These are phyloP conservation scores for Cercophora scortea DNA, from an alignment of 495 filamentous ascomycete genomes.

Conservation along the genomic window DNA sequence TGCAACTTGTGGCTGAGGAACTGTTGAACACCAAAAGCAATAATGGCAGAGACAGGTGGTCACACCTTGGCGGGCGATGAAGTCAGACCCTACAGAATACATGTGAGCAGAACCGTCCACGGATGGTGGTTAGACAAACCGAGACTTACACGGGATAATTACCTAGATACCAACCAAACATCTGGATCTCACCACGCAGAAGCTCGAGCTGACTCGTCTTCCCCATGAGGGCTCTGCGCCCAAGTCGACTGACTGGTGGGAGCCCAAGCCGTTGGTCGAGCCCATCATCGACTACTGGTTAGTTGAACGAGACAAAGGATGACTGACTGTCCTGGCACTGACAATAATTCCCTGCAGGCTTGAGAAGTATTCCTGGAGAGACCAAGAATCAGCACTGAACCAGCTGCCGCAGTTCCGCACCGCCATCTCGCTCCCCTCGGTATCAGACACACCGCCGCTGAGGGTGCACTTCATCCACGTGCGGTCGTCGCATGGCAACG, in stretches of 20 bases:
- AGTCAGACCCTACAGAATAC: slow-evolving; percentile 42
- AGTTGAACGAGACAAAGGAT: slow-evolving; percentile 8
- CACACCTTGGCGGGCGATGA: slow-evolving; percentile 21
- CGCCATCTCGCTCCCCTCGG: slow-evolving; percentile 28
- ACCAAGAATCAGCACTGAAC: slow-evolving; percentile 48
- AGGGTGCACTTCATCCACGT: slow-evolving; percentile 51
- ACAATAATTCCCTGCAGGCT: slow-evolving; percentile 31
- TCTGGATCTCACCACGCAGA: slow-evolving; percentile 44
- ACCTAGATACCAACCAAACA: slow-evolving; percentile 45
- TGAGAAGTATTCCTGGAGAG: slow-evolving; percentile 54
- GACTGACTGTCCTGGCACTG: not conserved
- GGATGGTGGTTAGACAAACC: slow-evolving; percentile 9
- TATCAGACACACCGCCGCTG: slow-evolving; percentile 16
- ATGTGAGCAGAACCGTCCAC: slow-evolving; percentile 28
- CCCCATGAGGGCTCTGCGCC: slow-evolving; percentile 35
- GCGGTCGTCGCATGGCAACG: slow-evolving; percentile 36
- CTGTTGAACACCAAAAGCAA: not conserved
- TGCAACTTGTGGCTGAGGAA: too few relatives aligned
- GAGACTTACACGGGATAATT: not conserved
- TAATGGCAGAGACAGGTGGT: not conserved
- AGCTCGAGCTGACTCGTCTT: slow-evolving; percentile 47
- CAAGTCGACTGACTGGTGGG: slow-evolving; percentile 36
- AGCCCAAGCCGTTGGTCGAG: slow-evolving; percentile 41
- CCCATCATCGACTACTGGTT: slow-evolving; percentile 48
- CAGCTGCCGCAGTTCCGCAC: slow-evolving; percentile 54